Evolutionary conservation across 768 basidiomycete genomes (phyloP), one percentile per base, ranked within the genome.

Genomic region (Boletus sp.): DNA sequence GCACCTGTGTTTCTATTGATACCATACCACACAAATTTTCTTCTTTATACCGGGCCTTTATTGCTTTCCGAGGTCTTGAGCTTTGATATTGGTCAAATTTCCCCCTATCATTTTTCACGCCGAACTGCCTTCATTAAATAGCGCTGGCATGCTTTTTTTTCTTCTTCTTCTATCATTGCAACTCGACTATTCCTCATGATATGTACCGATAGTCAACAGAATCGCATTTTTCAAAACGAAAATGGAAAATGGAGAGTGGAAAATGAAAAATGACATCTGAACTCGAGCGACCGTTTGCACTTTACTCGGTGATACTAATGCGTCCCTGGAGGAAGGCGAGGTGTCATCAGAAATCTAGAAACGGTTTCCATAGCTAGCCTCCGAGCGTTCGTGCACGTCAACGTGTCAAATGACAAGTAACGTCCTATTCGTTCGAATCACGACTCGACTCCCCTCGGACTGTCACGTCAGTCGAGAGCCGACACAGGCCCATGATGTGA

Each of bases 61-160:
- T 42, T 51, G 25, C 46, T 42, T 51, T 49, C 7, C 29, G 32
- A 52, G n/a, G 33, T 35, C 7, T 35, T 34, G 40, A 9, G 27
- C 17, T 47, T 34, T 3, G 9, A 23, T 17, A 27, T 38, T 21
- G 19, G 37, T 21, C 13, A 1, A 9, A 21, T 29, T 35, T 29
- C 5, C 11, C 13, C 29, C 10, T 29, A 27, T 47, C 40, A 29
- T 13, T 9, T 38, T 58, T 38, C 52, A 37, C 29, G 3, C 30
- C 10, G 50, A 64, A 50, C 47, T 60, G 61, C 25, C 21, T 52
- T 52, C 49, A 33, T 42, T 34, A 55, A 49, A 49, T 46, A 46
- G 57, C 43, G 17, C 50, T 49, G 47, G 57, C 51, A 59, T 32
- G 45, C 40, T 47, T 50, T 51, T 23, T 23, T 23, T 23, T n/a